Base-by-base conservation (phyloP, 345 rosid species). In the Ceriops decandra region DNA sequence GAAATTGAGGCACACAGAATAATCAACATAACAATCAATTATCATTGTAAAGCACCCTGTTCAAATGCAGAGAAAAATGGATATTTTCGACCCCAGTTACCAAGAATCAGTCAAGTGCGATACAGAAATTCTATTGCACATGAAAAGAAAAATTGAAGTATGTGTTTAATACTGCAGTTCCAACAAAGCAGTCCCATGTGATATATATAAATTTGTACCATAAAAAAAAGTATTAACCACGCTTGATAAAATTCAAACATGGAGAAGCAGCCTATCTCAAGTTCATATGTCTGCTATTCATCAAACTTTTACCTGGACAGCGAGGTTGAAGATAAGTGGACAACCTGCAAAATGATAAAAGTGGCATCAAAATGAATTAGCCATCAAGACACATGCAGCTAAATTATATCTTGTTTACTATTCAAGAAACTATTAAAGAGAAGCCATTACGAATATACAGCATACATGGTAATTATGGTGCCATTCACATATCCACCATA, bases 321-420 rank as follows among this genome's bases (percentile, higher is more conserved):
- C 84, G 85, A 15, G 98, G 98, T 79, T 88, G 95, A 57, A 93
- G 97, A 70, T 86, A 86, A 57, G 82, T 81, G 20, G 91, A 89
- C 79, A 93, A 70, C 89, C 99, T 95, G 83, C 73, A 78, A 26
- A 59, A 31, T 10, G 21, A 62, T 64, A 16, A 62, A 63, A 31
- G 66, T 21, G 60, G 52, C 26, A 31, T 53, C n/a, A 9, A 56
- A 72, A 66, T 24, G 36, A 27, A 47, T 54, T 30, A 73, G 54
- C 1, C 31, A 54, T 52, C 24, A 66, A 61, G 33, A 32, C 1
- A 20, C 19, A 56, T 8, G 17, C 28, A 56, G 59, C 31, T 13
- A 24, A 16, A 11, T 16, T 13, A 42, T 13, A 42, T 42, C 49
- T 15, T 0, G 5, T 42, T 42, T 42, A 42, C 5, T 13, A 42